These are phyloP conservation scores for Ephemerocybe angulata DNA, from an alignment of 768 basidiomycete species.

Conservation along the genomic window DNA sequence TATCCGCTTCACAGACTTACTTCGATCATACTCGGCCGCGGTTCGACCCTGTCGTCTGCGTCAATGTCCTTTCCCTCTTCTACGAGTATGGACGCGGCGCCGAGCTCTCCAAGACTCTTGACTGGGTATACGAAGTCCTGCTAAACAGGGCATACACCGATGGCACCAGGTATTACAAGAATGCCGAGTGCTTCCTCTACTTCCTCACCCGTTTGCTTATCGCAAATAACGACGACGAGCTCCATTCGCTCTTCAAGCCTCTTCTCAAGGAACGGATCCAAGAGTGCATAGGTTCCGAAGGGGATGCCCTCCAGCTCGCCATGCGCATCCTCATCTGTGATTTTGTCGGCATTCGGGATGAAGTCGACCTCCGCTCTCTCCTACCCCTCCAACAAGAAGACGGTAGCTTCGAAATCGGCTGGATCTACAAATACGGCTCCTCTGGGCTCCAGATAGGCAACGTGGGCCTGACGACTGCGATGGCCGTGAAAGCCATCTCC, in stretches of 20 bases:
- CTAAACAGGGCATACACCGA: conserved; percentile 50
- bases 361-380: conserved; percentile 42
- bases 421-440: conserved; percentile 54
- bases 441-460: conserved; percentile 49
- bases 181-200: conserved; percentile 50
- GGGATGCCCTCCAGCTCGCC: conserved; percentile 52
- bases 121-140: conserved; percentile 50
- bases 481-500: conserved; percentile 49
- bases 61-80: conserved; percentile 48
- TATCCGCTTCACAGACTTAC: conserved; percentile 37
- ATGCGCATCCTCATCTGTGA: conserved; percentile 51
- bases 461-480: conserved; percentile 50
- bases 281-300: conserved; percentile 47
- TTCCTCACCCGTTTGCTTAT: conserved; percentile 45
- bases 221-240: conserved; percentile 27
- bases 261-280: conserved; percentile 43
- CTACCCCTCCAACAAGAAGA: conserved; percentile 49
- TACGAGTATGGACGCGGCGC: conserved; percentile 45
- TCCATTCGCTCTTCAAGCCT: conserved; percentile 35
- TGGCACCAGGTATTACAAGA: conserved; percentile 54
- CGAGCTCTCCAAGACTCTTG: conserved; percentile 40
- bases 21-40: conserved; percentile 49
- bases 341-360: conserved; percentile 37
- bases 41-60: conserved; percentile 51
- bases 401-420: conserved; percentile 53